A percentile compares a stretch with the other conserved stretches of the same genome.
These are phyloP conservation scores for Canavalia gladiata DNA, from an alignment of 306 rosid genomes.

Conservation along the genomic window DNA sequence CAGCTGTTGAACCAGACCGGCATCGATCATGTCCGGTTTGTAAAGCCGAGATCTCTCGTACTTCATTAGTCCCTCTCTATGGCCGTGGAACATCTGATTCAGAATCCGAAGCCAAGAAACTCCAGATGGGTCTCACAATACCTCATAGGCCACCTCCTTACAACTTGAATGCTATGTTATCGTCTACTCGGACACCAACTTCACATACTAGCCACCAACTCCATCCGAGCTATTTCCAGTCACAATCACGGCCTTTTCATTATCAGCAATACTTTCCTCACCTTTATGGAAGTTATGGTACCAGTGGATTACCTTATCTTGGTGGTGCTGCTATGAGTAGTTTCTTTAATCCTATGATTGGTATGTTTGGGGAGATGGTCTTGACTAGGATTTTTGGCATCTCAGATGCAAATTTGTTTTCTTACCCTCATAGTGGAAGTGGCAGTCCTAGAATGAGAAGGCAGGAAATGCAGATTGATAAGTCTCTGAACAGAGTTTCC, in stretches of 20 bases:
- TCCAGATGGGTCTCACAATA: slow-evolving; percentile 57
- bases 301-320: slow-evolving; percentile 58
- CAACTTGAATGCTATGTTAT: slow-evolving; percentile 48
- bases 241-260: slow-evolving; percentile 60
- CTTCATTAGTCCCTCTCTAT: slow-evolving; percentile 87
- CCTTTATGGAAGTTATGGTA: slow-evolving; percentile 58
- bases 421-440: slow-evolving; percentile 56
- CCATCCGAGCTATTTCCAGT: slow-evolving; percentile 60
- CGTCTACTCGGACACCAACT: slow-evolving; percentile 51
- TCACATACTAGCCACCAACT: slow-evolving; percentile 55
- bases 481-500: slow-evolving; percentile 79
- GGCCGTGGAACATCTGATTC: slow-evolving; percentile 71
- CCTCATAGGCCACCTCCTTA: slow-evolving; percentile 80
- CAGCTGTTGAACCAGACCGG: slow-evolving; percentile 59
- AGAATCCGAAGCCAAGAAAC: slow-evolving; percentile 63
- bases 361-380: slow-evolving; percentile 82
- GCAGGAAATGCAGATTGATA: slow-evolving; percentile 85
- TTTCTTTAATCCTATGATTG: slow-evolving; percentile 70
- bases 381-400: slow-evolving; percentile 76
- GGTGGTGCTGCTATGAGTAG: slow-evolving; percentile 68
- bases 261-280: slow-evolving; percentile 67
- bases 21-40: slow-evolving; percentile 82
- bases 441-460: slow-evolving; percentile 79
- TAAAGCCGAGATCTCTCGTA: slow-evolving; percentile 71
- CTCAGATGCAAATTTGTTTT: slow-evolving; percentile 59